Conservation (phyloP, 2,329 filamentous ascomycete species). For the Seiridium unicorne region DNA sequence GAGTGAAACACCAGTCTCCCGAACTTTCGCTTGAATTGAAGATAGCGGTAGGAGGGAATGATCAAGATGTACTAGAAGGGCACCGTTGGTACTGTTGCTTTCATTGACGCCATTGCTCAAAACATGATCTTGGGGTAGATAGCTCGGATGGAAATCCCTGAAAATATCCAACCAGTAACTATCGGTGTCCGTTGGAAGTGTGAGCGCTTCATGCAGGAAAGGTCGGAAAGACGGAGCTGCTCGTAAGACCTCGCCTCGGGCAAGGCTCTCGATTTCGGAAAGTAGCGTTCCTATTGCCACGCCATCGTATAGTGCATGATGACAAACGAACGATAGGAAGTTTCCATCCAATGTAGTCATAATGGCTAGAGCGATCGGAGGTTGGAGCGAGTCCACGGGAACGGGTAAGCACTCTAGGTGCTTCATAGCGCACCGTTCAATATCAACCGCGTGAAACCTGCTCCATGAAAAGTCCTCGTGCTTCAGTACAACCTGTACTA, state of each 20-base stretch:
- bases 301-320: slow-evolving; percentile 87
- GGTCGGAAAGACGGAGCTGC: slow-evolving; percentile 53
- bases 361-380: slow-evolving; percentile 44
- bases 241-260: slow-evolving; percentile 44
- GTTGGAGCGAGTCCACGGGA: slow-evolving; percentile 41
- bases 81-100: neutral
- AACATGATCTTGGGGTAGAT: neutral
- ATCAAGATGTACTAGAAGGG: slow-evolving; percentile 9
- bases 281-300: slow-evolving; percentile 71
- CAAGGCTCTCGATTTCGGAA: slow-evolving; percentile 64
- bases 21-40: slow-evolving; percentile 47
- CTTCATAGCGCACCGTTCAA: slow-evolving; percentile 19
- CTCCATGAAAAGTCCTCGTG: slow-evolving; percentile 40
- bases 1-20: slow-evolving; percentile 57
- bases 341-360: slow-evolving; percentile 28
- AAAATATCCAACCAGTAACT: slow-evolving; percentile 66
- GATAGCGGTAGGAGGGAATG: slow-evolving; percentile 33
- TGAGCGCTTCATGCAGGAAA: slow-evolving; percentile 62
- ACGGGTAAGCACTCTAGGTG: slow-evolving; percentile 38
- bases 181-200: slow-evolving; percentile 46
- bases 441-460: slow-evolving; percentile 21
- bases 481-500: slow-evolving; percentile 69
- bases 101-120: neutral
- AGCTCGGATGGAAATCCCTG: slow-evolving; percentile 38
- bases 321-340: slow-evolving; percentile 54